Conservation (phyloP, 768 basidiomycete species). For the Mycena rosella region DNA sequence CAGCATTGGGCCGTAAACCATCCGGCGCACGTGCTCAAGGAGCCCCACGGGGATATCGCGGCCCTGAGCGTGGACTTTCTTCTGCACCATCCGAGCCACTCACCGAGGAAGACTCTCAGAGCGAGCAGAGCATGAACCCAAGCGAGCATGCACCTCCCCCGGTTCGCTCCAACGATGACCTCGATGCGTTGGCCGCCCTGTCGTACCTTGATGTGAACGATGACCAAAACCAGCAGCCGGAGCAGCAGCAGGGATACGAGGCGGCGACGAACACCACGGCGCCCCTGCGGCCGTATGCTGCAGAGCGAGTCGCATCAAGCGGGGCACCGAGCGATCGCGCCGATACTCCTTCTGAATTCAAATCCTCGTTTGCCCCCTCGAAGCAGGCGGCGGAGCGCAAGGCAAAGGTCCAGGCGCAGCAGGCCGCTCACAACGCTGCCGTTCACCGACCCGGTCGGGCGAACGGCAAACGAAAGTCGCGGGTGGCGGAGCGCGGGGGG, state of each 20-base stretch:
- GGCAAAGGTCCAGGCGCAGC: conserved; percentile 86
- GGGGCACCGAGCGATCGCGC: conserved; percentile 13
- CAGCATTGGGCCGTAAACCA: conserved; percentile 75
- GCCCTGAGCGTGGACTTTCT: conserved; percentile 51
- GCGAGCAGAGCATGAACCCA: conserved; percentile 38
- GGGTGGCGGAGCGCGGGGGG: conserved; percentile 68
- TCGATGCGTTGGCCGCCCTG: conserved; percentile 84
- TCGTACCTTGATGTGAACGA: conserved; percentile 76
- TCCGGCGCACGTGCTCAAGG: conserved; percentile 84
- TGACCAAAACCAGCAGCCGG: conserved; percentile 42
- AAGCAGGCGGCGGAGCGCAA: conserved; percentile 88
- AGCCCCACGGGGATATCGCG: conserved; percentile 54
- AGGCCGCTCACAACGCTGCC: conserved; percentile 85
- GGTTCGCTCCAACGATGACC: conserved; percentile 59
- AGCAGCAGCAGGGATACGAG: conserved; percentile 48
- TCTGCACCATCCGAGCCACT: conserved; percentile 49
- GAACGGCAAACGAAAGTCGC: conserved; percentile 73
- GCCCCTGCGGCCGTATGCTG: conserved; percentile 50
- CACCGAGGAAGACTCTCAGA: conserved; percentile 47
- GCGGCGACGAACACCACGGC: conserved; percentile 45
- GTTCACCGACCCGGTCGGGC: conserved; percentile 78
- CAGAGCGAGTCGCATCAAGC: conserved; percentile 39
- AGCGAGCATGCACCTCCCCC: conserved; percentile 29
- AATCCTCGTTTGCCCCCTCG: conserved; percentile 91
- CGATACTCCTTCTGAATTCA: conserved; percentile 59